Conservation (phyloP, 1,139 yeast genomes). For the Yarrowia galli region DNA sequence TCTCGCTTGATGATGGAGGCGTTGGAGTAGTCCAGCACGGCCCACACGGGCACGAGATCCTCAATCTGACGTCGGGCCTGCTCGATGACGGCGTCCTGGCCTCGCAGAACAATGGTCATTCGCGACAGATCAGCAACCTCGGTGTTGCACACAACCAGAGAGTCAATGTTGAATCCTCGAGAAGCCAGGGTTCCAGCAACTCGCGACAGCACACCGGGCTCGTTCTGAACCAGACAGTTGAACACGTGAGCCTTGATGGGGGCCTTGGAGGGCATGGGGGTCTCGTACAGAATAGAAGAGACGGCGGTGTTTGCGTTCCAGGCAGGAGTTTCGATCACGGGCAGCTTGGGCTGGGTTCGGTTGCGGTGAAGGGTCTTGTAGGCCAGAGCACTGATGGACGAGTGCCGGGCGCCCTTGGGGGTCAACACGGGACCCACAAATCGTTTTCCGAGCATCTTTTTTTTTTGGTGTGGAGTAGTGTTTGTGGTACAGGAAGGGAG, state of each 20-base stretch:
- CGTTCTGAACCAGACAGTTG: constrained; percentile 97
- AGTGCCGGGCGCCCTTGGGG: constrained; percentile 41
- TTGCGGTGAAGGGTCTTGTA: constrained; percentile 86
- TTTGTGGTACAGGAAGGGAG: no score
- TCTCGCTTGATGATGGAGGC: constrained; percentile 92
- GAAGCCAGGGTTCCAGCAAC: constrained; percentile 97
- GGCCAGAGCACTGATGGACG: constrained; percentile 92
- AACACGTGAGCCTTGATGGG: constrained; percentile 72
- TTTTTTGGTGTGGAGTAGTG: neutral
- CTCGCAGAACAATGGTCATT: constrained; percentile 94
- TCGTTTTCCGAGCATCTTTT: constrained; percentile 23
- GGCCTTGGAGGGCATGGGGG: constrained; percentile 72
- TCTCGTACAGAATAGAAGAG: constrained; percentile 90
- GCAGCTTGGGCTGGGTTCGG: constrained; percentile 87
- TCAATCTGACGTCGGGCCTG: constrained; percentile 99
- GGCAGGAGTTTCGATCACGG: constrained; percentile 91
- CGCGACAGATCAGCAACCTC: constrained; percentile 94
- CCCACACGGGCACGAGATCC: constrained; percentile 97
- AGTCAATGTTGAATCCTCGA: constrained; percentile 96
- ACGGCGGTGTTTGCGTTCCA: constrained; percentile 98
- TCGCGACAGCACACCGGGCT: constrained; percentile 95
- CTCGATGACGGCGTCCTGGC: constrained; percentile 95
- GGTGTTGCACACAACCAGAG: constrained; percentile 94
- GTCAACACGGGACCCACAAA: constrained; percentile 19
- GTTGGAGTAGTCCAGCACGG: constrained; percentile 91